Evolutionary conservation across 371 early-diverging fungal species (phyloP).

Genomic region (Smittium culicis): DNA sequence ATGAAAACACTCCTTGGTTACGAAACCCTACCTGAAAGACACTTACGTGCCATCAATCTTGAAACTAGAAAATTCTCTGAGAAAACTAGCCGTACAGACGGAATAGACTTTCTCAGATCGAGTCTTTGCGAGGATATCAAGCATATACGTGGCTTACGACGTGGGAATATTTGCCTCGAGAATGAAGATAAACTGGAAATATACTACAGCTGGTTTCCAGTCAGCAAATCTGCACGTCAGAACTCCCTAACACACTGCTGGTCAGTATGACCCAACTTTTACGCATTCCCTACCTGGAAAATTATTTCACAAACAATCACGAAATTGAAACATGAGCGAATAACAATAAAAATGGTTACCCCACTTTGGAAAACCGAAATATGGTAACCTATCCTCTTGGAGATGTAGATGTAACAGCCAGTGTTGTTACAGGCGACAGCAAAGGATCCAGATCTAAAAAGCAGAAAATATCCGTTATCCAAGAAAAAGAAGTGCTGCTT

Average conservation of each 20-base stretch:
- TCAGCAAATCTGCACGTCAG: not conserved
- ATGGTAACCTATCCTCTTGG: not conserved
- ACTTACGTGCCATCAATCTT: not conserved
- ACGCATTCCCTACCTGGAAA: not conserved
- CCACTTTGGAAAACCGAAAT: not conserved
- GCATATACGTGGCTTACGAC: not conserved
- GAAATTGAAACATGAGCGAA: not conserved
- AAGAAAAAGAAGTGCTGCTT: not conserved
- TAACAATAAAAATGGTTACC: not conserved
- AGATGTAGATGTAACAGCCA: not conserved
- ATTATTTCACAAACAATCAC: not conserved
- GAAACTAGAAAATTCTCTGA: not conserved
- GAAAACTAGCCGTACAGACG: not conserved
- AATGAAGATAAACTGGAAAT: not conserved
- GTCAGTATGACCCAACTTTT: not conserved
- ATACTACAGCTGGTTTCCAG: not conserved
- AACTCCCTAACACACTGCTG: not conserved
- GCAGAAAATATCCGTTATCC: not conserved
- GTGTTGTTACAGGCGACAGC: not conserved
- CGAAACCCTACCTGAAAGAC: not conserved
- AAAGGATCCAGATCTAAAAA: not conserved
- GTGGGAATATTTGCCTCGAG: not conserved
- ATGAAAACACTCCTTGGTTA: not conserved
- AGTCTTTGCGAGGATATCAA: not conserved
- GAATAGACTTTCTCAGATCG: not conserved